Evolutionary conservation across 495 filamentous ascomycete genomes (phyloP), one percentile per base, ranked within the genome.

Genomic region (Astrothelium macrocarpum): DNA sequence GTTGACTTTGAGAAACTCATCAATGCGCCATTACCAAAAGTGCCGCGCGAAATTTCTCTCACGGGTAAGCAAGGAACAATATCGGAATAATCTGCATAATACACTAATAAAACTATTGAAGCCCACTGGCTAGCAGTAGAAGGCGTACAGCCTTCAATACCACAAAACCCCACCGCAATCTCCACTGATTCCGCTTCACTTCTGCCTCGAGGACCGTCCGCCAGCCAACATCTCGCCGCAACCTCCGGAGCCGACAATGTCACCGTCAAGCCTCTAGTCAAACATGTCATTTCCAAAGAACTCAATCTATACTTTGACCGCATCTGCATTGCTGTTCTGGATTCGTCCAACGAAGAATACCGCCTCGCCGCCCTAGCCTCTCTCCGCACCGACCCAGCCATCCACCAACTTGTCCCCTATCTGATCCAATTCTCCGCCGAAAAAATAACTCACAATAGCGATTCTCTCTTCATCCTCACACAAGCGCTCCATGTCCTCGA

Each of bases 1-100:
- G 87, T 97, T 32, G 94, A 98, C 72, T 97, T 98, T 71, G 94
- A 98, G 77, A 97, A 97, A 77, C 76, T 98, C 67, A 97, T 98
- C 72, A 98, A 98, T 78, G 89, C 89, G 45, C 90, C 94, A 5
- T 76, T 98, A 63, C 94, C 94, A 7, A 97, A 92, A 70, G 91
- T 98, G 14, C 95, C 94, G 5, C 78, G 91, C n/a, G 94, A 98
- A 71, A 86, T 93, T 42, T 87, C 85, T 29, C 91, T 96, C 70
- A 97, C 94, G 10, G 86, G 91, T 95, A 75, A 68, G 80, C 42
- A 23, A 20, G 3, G 39, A 14, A 7, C 5, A 26, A 56, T 29
- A 20, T 29, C 20, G 45, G 20, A 18, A 49, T 18, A 3, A 49
- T 49, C n/a, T 9, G 5, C 31, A 5, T 39, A 39, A 39, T n/a